Evolutionary conservation across 2,329 filamentous ascomycete species (phyloP).

Genomic region (Tolypocladium tropicale): DNA sequence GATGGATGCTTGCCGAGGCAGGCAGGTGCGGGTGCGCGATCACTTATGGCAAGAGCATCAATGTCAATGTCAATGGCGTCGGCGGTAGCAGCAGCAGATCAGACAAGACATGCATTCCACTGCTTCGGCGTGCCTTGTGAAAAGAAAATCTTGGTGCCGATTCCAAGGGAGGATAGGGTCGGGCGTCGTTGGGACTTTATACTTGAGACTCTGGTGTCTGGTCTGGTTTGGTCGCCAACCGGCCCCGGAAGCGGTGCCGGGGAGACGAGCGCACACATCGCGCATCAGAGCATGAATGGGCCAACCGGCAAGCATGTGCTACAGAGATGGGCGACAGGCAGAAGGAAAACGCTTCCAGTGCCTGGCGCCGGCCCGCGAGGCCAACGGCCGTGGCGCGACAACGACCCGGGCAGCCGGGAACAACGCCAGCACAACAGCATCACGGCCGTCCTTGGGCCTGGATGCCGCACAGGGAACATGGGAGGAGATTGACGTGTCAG

Average conservation of each 20-base stretch:
- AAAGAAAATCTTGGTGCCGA: neutral
- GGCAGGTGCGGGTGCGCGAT: neutral
- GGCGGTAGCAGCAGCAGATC: neutral
- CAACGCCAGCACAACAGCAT: neutral
- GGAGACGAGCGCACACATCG: neutral
- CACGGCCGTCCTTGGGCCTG: neutral
- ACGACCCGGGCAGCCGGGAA: neutral
- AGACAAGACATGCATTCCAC: slow-evolving; percentile 6
- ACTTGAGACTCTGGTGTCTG: neutral
- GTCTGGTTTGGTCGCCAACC: neutral
- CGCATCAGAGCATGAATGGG: neutral
- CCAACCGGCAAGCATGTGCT: neutral
- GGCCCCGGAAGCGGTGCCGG: neutral
- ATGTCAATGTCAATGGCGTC: neutral
- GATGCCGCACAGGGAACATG: slow-evolving; percentile 3
- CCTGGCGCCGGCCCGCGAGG: neutral
- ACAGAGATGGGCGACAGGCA: neutral
- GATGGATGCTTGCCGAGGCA: neutral
- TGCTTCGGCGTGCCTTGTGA: neutral
- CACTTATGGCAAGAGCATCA: neutral
- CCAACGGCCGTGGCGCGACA: neutral
- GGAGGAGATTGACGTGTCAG: slow-evolving; percentile 14
- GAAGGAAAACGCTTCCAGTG: neutral
- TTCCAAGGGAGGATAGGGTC: neutral
- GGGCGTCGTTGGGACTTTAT: slow-evolving; percentile 7